These are phyloP conservation scores for Phytophthora meadii DNA, from an alignment of 352 stramenopile species.

Conservation along the genomic window DNA sequence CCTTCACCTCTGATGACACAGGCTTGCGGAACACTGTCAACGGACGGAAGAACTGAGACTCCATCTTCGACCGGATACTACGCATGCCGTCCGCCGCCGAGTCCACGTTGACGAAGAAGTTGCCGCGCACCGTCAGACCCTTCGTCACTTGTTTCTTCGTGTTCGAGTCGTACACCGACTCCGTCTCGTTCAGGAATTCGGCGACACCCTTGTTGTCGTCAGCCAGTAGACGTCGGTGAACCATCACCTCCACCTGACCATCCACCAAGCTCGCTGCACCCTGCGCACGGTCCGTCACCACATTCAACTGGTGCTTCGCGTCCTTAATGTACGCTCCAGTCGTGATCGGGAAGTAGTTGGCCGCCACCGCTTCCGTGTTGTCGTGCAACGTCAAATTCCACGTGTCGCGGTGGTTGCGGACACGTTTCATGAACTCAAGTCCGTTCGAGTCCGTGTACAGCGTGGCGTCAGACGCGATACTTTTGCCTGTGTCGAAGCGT, in stretches of 20 bases:
- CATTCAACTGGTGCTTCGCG: constrained; percentile 75
- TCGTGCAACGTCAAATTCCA: constrained; percentile 91
- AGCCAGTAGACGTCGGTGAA: constrained; percentile 93
- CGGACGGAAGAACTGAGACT: constrained; percentile 72
- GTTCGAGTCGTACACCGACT: constrained; percentile 78
- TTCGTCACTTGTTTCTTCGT: constrained; percentile 64
- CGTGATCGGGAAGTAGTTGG: constrained; percentile 99
- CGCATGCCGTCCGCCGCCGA: constrained; percentile 58
- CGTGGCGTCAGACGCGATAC: constrained; percentile 56
- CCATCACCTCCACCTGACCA: constrained; percentile 97
- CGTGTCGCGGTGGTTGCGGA: constrained; percentile 89
- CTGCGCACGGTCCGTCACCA: constrained; percentile 94
- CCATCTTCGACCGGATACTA: constrained; percentile 67
- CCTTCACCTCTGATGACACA: constrained; percentile 30
- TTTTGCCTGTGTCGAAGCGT: constrained; percentile 78
- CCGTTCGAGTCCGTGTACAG: constrained; percentile 97
- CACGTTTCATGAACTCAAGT: constrained; percentile 92
- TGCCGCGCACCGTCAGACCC: constrained; percentile 73
- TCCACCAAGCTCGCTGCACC: constrained; percentile 91
- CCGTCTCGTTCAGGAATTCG: constrained; percentile 93
- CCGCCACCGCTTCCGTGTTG: constrained; percentile 92
- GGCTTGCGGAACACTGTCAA: constrained; percentile 62
- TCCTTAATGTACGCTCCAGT: constrained; percentile 95
- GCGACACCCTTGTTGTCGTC: constrained; percentile 95
- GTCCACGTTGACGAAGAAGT: constrained; percentile 77